A percentile compares a stretch with the other conserved stretches of the same genome.
Conservation (phyloP, 768 basidiomycete genomes). For the Nidularia sp. region DNA sequence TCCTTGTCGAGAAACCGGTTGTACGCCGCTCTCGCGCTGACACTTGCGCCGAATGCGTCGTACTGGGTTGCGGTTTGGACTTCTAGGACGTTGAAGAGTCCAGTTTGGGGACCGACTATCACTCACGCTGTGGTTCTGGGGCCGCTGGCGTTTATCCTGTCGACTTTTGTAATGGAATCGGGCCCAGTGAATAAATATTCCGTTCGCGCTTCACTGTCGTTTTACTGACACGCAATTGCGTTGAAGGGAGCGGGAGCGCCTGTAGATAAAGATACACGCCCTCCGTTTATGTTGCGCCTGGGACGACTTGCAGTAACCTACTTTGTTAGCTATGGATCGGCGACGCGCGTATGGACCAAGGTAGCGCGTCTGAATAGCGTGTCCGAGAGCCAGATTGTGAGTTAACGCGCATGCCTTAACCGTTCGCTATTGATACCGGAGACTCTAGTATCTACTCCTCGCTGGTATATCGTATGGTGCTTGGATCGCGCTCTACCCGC, state of each 20-base stretch:
- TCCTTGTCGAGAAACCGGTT: constrained; percentile 22
- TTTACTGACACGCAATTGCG: too few relatives aligned
- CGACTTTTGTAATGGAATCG: constrained; percentile 36
- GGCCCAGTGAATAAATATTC: constrained; percentile 13
- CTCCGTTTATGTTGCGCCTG: constrained; percentile 5
- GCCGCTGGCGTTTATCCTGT: constrained; percentile 51
- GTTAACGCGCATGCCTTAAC: constrained; percentile 7
- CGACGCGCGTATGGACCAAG: constrained; percentile 24
- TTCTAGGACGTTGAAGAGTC: constrained; percentile 40
- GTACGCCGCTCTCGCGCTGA: constrained; percentile 35
- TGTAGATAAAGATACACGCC: too few relatives aligned
- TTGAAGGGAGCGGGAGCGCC: too few relatives aligned
- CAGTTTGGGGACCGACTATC: constrained; percentile 52
- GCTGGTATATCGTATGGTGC: constrained; percentile 24
- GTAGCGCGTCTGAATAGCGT: constrained; percentile 18
- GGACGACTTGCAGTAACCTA: not conserved
- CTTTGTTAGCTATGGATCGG: constrained; percentile 14
- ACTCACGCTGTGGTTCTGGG: constrained; percentile 55
- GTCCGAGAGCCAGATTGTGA: constrained; percentile 34
- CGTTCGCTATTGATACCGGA: not conserved
- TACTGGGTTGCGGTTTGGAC: constrained; percentile 66
- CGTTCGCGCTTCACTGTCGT: not conserved
- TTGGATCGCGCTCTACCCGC: constrained; percentile 19
- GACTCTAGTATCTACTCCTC: constrained; percentile 21
- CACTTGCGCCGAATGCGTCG: constrained; percentile 54